These are phyloP conservation scores for Hygrophoropsis aurantiaca DNA, from an alignment of 768 basidiomycete genomes.

Conservation along the genomic window DNA sequence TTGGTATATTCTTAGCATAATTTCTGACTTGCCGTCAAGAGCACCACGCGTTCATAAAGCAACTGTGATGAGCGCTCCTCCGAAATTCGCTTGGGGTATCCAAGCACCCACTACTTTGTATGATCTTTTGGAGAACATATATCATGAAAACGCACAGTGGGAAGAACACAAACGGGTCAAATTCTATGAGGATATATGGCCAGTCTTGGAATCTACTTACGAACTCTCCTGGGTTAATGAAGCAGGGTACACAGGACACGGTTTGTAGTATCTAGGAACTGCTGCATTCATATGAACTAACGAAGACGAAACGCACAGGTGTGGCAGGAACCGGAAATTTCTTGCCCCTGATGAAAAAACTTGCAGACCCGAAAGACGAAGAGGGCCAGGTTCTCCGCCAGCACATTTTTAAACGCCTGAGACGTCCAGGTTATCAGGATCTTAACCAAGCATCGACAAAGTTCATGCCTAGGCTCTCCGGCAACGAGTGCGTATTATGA, in stretches of 20 bases:
- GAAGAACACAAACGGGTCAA: slow-evolving; percentile 12
- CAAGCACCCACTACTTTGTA: slow-evolving; percentile 30
- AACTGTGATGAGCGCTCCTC: slow-evolving; percentile 25
- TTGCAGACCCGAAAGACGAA: no score
- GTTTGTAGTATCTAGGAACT: slow-evolving; percentile 13
- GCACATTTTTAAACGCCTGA: slow-evolving; percentile 11
- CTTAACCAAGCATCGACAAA: slow-evolving; percentile 12
- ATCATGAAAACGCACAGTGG: slow-evolving; percentile 13
- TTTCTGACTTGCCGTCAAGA: no score
- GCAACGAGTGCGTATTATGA: slow-evolving; percentile 14
- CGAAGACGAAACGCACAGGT: slow-evolving; percentile 6
- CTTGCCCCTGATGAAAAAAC: slow-evolving; percentile 11
- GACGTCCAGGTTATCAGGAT: slow-evolving; percentile 9
- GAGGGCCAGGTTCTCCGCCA: slow-evolving; percentile 2
- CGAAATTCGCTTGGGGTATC: slow-evolving; percentile 31
- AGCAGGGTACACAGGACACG: slow-evolving; percentile 30
- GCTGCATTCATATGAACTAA: not conserved
- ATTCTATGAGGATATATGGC: slow-evolving; percentile 33
- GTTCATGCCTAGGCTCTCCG: slow-evolving; percentile 35
- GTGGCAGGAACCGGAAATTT: slow-evolving; percentile 16
- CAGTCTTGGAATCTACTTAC: slow-evolving; percentile 20
- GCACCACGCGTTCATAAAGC: no score
- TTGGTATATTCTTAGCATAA: no score
- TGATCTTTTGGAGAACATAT: slow-evolving; percentile 31
- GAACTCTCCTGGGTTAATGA: slow-evolving; percentile 30